These are phyloP conservation scores for Oemleria cerasiformis DNA, from an alignment of 306 rosid genomes.

Conservation along the genomic window DNA sequence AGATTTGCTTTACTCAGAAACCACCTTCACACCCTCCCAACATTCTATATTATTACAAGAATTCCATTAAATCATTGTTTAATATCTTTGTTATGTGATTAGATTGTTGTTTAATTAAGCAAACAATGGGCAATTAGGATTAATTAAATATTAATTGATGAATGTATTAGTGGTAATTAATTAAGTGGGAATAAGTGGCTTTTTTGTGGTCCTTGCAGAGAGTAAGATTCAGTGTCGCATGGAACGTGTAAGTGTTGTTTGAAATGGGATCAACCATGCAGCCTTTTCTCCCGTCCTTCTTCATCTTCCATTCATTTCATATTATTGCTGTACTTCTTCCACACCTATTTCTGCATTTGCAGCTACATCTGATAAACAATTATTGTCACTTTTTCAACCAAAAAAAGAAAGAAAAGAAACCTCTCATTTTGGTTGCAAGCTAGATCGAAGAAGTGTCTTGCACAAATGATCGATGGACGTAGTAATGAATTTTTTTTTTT, in stretches of 20 bases:
- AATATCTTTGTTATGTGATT: background rate
- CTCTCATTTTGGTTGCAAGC: no score
- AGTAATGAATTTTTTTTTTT: no score
- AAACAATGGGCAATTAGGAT: background rate
- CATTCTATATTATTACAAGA: background rate
- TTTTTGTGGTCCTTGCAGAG: background rate
- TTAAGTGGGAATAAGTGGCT: no score
- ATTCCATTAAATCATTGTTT: background rate
- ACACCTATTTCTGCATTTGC: background rate
- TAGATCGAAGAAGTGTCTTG: no score
- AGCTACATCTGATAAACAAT: background rate
- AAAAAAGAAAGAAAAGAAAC: no score
- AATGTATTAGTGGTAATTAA: background rate
- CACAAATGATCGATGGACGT: no score
- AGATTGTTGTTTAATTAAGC: background rate
- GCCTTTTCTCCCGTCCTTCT: background rate
- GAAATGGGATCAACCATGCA: background rate
- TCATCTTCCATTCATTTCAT: background rate
- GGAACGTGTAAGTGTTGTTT: background rate
- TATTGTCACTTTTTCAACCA: no score
- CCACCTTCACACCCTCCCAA: slow-evolving; percentile 20
- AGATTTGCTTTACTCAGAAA: slow-evolving; percentile 40
- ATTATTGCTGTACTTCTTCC: background rate
- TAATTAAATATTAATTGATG: background rate
- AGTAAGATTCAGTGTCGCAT: background rate